Percentiles rank a stretch among this genome's conserved stretches.
These are phyloP conservation scores for Neltuma alba DNA, from an alignment of 306 rosid genomes.

Conservation along the genomic window DNA sequence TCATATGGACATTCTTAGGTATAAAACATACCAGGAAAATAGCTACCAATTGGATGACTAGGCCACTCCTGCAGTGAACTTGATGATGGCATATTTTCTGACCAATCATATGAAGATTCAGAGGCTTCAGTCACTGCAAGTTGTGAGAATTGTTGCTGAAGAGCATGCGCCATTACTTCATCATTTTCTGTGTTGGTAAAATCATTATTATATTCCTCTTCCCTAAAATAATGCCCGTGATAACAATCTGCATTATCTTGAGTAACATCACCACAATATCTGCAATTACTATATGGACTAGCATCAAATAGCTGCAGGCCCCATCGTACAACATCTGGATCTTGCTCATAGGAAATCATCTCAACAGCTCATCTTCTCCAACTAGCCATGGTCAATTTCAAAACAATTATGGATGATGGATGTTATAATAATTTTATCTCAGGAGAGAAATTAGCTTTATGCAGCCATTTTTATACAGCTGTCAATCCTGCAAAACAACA, in stretches of 20 bases:
- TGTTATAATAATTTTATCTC: neutral
- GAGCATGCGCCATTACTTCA: neutral
- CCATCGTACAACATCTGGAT: conserved; percentile 16
- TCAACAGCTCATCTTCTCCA: neutral
- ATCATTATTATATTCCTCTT: conserved; percentile 7
- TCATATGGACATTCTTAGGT: neutral
- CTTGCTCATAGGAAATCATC: conserved; percentile 20
- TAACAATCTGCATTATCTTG: conserved; percentile 2
- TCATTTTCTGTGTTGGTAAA: neutral
- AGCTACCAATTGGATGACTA: neutral
- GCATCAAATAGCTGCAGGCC: conserved; percentile 16
- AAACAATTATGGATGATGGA: neutral
- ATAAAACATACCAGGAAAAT: conserved; percentile 12
- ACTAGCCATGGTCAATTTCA: neutral
- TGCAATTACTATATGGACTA: conserved; percentile 4
- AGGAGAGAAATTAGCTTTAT: neutral
- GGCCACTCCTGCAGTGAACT: neutral
- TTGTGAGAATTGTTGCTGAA: conserved; percentile 15
- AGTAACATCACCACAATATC: conserved; percentile 4
- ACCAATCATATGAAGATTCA: conserved; percentile 8
- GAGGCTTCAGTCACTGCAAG: neutral
- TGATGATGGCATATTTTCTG: neutral
- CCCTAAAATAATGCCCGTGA: neutral
- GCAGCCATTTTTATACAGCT: neutral
- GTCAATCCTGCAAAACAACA: neutral